A percentile compares a stretch with the other conserved stretches of the same genome.
phyloP scores from a whole-genome alignment of 352 stramenopile genomes.

The Pythium aristosporum region DNA sequence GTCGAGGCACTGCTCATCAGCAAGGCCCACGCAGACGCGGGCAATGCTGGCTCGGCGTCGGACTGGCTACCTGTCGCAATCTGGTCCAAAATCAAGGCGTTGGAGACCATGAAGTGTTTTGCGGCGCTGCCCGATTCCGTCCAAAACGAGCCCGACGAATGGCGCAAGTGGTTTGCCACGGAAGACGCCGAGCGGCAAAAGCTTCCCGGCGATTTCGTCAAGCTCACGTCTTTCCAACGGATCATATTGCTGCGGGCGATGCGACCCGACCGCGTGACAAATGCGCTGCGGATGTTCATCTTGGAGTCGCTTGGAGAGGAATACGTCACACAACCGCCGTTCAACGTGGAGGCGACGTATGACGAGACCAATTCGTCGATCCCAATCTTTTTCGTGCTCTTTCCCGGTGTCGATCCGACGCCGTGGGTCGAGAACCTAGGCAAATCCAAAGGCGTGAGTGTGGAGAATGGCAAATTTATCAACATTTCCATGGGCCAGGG shows the following conservation, averaged over 20 bases:
- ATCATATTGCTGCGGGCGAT: constrained; percentile 91
- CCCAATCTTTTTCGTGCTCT: constrained; percentile 96
- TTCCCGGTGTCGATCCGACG: constrained; percentile 93
- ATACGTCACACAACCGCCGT: constrained; percentile 90
- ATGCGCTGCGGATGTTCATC: constrained; percentile 91
- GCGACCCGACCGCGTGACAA: constrained; percentile 94
- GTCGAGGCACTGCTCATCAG: constrained; percentile 92
- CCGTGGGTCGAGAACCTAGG: constrained; percentile 94
- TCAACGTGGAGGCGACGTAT: constrained; percentile 92
- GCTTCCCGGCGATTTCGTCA: constrained; percentile 91
- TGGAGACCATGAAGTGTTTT: constrained; percentile 92
- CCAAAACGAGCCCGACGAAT: constrained; percentile 96
- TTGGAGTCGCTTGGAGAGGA: constrained; percentile 87
- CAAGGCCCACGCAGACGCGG: constrained; percentile 82
- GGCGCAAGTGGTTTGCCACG: constrained; percentile 95
- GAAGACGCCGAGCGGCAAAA: constrained; percentile 94
- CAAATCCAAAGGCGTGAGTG: constrained; percentile 80
- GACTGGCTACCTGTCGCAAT: constrained; percentile 91
- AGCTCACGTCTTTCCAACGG: constrained; percentile 77
- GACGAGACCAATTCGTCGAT: constrained; percentile 90
- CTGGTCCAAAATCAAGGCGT: constrained; percentile 93
- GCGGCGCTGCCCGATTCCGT: constrained; percentile 93
- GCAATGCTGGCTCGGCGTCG: constrained; percentile 91
- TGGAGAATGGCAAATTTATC: constrained; percentile 95
- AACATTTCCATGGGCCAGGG: constrained; percentile 94